These are phyloP conservation scores for Aureobasidium sp. DNA, from an alignment of 2,329 filamentous ascomycete genomes.

Conservation along the genomic window DNA sequence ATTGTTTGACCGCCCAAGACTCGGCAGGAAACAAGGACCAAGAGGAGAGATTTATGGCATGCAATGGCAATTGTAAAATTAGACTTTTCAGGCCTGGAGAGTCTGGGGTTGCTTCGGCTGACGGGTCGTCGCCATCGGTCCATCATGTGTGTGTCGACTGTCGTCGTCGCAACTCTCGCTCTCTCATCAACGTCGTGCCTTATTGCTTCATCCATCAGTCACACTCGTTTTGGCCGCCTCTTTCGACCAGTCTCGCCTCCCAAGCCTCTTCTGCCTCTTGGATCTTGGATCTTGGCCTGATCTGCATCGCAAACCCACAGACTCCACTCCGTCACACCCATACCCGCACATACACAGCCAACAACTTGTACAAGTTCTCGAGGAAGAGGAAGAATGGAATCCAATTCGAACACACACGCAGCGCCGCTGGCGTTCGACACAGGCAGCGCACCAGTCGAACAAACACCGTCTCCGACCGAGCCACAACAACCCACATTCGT, in stretches of 20 bases:
- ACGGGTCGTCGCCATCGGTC: background rate
- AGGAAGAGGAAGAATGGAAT: background rate
- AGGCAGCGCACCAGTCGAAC: background rate
- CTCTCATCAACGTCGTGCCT: background rate
- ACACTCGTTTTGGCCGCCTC: constrained; percentile 1
- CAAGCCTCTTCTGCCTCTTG: background rate
- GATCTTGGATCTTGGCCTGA: background rate
- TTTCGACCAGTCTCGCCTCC: background rate
- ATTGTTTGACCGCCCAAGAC: no score
- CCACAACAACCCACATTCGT: background rate
- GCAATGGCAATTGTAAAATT: no score
- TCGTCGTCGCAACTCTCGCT: constrained; percentile 2
- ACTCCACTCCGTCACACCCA: background rate
- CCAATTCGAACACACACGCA: background rate
- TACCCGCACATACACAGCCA: background rate
- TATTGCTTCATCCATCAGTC: background rate
- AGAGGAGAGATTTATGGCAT: no score
- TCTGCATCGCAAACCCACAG: background rate
- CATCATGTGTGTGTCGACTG: background rate
- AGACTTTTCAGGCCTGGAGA: constrained; percentile 2
- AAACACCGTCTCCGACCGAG: background rate
- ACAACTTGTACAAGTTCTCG: background rate
- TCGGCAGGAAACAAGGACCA: no score
- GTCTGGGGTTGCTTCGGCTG: constrained; percentile 9
- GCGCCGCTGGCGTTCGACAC: background rate